A percentile compares a stretch with the other conserved stretches of the same genome.
These are phyloP conservation scores for cucumber (Cucumis sativus) DNA, from an alignment of 306 rosid species.

Conservation along the genomic window Cucumber_9930_V3 NC_026655.2:21074001-21074500, in stretches of 20 bases:
- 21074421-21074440: too few species aligned
- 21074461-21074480: too few species aligned
- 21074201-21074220: background rate
- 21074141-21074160: background rate
- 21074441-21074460: too few species aligned
- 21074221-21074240: background rate
- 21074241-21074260: background rate
- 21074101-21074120: background rate
- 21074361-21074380: too few species aligned
- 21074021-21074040: conserved; percentile 43
- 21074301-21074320: too few species aligned
- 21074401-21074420: too few species aligned
- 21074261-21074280: background rate
- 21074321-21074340: too few species aligned
- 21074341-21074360: too few species aligned
- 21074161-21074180: background rate
- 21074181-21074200: too few species aligned
- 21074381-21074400: too few species aligned
- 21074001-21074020: conserved; percentile 17
- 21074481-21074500: too few species aligned
- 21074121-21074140: background rate
- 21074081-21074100: background rate
- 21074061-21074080: background rate
- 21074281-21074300: background rate
- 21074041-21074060: background rate